Evolutionary conservation across 2,329 filamentous ascomycete species (phyloP), one percentile per base, ranked within the genome.

Genomic region (Aureobasidium sp.): DNA sequence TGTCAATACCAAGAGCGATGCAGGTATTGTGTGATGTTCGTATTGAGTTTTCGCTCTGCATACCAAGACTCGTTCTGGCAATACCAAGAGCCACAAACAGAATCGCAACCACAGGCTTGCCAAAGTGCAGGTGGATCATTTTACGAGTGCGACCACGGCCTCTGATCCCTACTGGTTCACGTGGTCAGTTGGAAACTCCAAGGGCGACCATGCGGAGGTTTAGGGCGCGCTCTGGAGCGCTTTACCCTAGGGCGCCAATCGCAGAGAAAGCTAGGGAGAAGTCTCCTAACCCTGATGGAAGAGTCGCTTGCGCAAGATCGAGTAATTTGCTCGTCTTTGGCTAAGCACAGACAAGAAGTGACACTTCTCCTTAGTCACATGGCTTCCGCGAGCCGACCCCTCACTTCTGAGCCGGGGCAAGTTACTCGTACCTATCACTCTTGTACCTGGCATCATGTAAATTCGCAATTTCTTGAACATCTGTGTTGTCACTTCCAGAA

Each of bases 361-460:
- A 22, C 29, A 51, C n/a, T 36, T 31, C 48, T 51, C 48, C 48
- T 36, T 51, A 51, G 48, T 36, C 48, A 51, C 29, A 34, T 9
- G 8, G 3, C 27, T 36, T 36, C 47, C 31, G 8, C 48, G n/a
- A 36, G 48, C 49, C 49, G 31, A 51, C 57, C 57, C 57, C 57
- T 60, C 57, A 60, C 57, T 51, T 60, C 14, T 25, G 44, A 15
- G 56, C 56, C 42, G 56, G 42, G 41, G 53, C 36, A 31, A n/a
- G 45, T 48, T 9, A 36, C n/a, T 25, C 39, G 15, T 53, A 36
- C 31, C 25, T 56, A 49, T 29, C 29, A 45, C 20, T 42, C 48
- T 31, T 44, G 53, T 59, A 59, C 57, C 57, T 60, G 36, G 44
- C 45, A 60, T 60, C n/a, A 47, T 51, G 57, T 51, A 60, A 17